Evolutionary conservation across 495 filamentous ascomycete genomes (phyloP).

Genomic region (Lophium mytilinum): DNA sequence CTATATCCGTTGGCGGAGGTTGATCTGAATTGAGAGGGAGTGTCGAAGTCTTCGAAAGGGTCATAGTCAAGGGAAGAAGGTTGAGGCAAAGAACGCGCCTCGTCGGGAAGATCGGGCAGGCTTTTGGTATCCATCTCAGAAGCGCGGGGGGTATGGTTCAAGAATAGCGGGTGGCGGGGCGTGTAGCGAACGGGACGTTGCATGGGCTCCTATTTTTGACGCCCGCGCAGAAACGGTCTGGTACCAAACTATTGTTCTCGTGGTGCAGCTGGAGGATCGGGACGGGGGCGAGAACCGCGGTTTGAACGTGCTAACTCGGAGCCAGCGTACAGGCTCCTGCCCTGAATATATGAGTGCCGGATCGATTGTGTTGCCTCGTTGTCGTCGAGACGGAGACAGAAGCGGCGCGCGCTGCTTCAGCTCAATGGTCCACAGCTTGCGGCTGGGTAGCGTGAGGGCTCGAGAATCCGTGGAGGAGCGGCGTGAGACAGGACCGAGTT

Average conservation of each 20-base stretch:
- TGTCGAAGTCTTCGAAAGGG: background rate
- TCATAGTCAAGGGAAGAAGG: background rate
- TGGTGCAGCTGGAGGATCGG: background rate
- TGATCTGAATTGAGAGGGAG: background rate
- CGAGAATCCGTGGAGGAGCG: background rate
- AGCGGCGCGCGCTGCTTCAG: background rate
- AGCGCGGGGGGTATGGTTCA: conserved; percentile 24
- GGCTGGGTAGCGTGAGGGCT: background rate
- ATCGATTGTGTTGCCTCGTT: background rate
- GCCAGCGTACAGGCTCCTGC: background rate
- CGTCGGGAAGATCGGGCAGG: background rate
- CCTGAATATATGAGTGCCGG: background rate
- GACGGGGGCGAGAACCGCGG: background rate
- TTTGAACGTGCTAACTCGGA: background rate
- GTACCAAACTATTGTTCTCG: background rate
- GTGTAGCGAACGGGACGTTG: conserved; percentile 1
- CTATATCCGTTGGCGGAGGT: background rate
- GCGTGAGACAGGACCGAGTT: background rate
- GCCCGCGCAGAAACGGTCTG: background rate
- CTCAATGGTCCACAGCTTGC: background rate
- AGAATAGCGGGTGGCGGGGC: conserved; percentile 11
- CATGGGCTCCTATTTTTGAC: background rate
- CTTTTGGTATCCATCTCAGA: conserved; percentile 8
- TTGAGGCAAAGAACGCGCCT: background rate
- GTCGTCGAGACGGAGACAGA: background rate